These are phyloP conservation scores for Suillus subluteus DNA, from an alignment of 768 basidiomycete genomes.

Conservation along the genomic window DNA sequence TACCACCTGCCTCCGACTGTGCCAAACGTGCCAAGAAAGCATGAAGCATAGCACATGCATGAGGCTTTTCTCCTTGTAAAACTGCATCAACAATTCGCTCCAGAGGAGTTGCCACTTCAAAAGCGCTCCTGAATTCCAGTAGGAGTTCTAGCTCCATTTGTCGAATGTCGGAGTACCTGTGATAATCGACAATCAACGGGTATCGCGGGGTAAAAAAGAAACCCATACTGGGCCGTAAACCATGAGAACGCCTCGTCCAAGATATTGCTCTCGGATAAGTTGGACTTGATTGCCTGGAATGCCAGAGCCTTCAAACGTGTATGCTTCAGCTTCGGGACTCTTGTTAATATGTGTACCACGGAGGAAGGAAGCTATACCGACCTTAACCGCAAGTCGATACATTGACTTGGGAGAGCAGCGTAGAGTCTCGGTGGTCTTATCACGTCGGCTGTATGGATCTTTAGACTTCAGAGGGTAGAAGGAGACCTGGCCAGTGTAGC, in stretches of 20 bases:
- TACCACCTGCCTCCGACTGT: not conserved
- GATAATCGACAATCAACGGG: constrained; percentile 8
- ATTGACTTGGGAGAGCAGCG: constrained; percentile 41
- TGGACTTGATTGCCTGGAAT: constrained; percentile 25
- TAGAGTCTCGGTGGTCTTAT: not conserved
- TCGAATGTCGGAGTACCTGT: constrained; percentile 24
- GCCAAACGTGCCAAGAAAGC: not conserved
- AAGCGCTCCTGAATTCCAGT: not conserved
- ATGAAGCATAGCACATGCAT: not conserved
- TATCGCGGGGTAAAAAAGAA: not conserved
- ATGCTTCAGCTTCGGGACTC: not conserved
- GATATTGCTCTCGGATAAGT: constrained; percentile 29
- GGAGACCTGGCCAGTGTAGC: constrained; percentile 33
- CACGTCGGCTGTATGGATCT: not conserved
- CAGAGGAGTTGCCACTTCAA: not conserved
- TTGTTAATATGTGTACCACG: not conserved
- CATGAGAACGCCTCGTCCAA: constrained; percentile 33
- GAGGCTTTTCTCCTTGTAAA: not conserved
- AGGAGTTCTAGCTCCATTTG: not conserved
- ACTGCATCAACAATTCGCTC: not conserved
- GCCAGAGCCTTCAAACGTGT: constrained; percentile 11
- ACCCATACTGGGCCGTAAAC: constrained; percentile 31
- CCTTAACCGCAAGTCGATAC: constrained; percentile 37
- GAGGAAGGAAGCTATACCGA: constrained; percentile 8
- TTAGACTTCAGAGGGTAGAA: constrained; percentile 30